Base-by-base conservation (phyloP, 75 land plant species). In the Chamaecyparis obtusa region DNA sequence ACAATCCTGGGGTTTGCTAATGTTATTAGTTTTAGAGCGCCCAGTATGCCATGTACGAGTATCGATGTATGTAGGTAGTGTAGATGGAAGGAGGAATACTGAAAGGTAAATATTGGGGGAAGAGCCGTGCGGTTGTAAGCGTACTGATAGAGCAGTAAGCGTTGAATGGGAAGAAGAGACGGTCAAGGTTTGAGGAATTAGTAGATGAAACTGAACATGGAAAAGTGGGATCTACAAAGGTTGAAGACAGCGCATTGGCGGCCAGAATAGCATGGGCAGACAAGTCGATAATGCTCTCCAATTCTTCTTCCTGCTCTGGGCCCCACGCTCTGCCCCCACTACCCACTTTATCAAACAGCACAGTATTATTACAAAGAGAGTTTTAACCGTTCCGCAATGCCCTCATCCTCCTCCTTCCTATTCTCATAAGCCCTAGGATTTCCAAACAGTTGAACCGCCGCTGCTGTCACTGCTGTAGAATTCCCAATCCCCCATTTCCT, bases 171-270 rank as follows among this genome's bases (percentile, higher is more conserved):
- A 57, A 57, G 30, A 71, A 11, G 75, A 71, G 75, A 32, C 75
- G 75, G 75, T 71, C 75, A 71, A 71, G 75, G 75, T 71, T 71
- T 71, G 1, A 32, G 75, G 75, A 71, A 71, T 71, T 30, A 71
- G 75, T 57, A 21, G 64, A 57, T 57, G 21, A 57, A n/a, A 3
- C 30, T 51, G 32, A 57, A n/a, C 10, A 71, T 51, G 32, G 32
- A 71, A 27, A 71, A n/a, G 75, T 71, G 75, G 75, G 30, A n/a
- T 71, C 75, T 71, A 32, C 75, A 32, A 57, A 71, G 76, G 76
- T 74, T 74, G 76, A 36, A 30, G 36, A 74, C 76, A 74, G 76
- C 76, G 76, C 76, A 74, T 74, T 74, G 76, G 76, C 76, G 76
- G 76, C n/a, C 76, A 74, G 76, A 74, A 74, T 10, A 74, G 76